Percentiles rank a stretch among this genome's conserved stretches.
Evolutionary conservation across 306 rosid species (phyloP).

Genomic region (Lablab purpureus): DNA sequence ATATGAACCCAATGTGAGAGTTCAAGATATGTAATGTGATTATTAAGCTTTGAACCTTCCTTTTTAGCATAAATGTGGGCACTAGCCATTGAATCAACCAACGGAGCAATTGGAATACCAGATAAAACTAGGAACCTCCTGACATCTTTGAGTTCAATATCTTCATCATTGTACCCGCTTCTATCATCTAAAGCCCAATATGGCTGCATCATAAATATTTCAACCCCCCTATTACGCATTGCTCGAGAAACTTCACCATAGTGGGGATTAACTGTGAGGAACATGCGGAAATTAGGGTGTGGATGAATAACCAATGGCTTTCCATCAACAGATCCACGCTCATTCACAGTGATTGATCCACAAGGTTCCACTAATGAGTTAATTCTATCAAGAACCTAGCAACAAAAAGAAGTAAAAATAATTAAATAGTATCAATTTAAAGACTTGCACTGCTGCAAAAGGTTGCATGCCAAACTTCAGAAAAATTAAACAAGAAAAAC

Average conservation of each 20-base stretch:
- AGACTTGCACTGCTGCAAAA: not conserved
- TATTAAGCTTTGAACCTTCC: constrained; percentile 60
- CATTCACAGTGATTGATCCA: constrained; percentile 89
- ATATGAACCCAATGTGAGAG: constrained; percentile 93
- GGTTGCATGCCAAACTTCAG: not conserved
- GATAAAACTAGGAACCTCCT: constrained; percentile 71
- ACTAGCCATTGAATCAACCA: constrained; percentile 77
- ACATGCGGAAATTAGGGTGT: constrained; percentile 87
- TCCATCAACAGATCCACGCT: constrained; percentile 90
- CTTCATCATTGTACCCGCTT: constrained; percentile 45
- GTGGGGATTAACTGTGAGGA: constrained; percentile 87
- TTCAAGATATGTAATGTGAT: constrained; percentile 71
- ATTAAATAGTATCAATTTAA: not conserved
- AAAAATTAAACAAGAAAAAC: not conserved
- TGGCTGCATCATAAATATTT: constrained; percentile 85
- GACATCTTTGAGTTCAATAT: constrained; percentile 64
- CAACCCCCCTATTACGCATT: constrained; percentile 98
- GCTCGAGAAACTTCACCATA: constrained; percentile 95
- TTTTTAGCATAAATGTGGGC: constrained; percentile 79
- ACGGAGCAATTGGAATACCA: constrained; percentile 68
- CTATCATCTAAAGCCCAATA: constrained; percentile 67
- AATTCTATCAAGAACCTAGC: constrained; percentile 93
- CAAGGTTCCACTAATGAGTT: constrained; percentile 89
- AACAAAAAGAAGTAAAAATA: constrained; percentile 28
- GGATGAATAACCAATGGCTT: constrained; percentile 76